These are phyloP conservation scores for Reutealis trisperma DNA, from an alignment of 345 rosid genomes.

Conservation along the genomic window DNA sequence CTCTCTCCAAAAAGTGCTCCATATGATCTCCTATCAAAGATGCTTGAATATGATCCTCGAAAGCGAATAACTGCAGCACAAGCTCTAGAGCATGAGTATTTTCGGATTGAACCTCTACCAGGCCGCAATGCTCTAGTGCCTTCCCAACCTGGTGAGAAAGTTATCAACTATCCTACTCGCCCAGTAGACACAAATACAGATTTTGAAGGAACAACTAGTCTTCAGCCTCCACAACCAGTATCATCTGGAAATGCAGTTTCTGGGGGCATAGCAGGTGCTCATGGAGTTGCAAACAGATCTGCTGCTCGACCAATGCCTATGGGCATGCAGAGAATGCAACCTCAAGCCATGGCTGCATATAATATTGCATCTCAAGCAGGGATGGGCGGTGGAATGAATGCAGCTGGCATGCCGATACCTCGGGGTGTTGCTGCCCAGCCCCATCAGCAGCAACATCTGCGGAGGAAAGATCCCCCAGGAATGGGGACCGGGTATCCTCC, in stretches of 20 bases:
- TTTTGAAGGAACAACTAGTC: conserved; percentile 91
- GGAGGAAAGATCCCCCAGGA: conserved; percentile 80
- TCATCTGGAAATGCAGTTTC: conserved; percentile 60
- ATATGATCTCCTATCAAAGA: conserved; percentile 82
- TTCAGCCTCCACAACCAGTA: conserved; percentile 79
- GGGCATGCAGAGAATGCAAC: conserved; percentile 82
- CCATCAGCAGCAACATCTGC: conserved; percentile 73
- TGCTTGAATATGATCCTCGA: conserved; percentile 92
- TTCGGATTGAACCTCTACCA: conserved; percentile 75
- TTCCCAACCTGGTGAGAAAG: conserved; percentile 76
- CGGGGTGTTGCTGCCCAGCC: conserved; percentile 68
- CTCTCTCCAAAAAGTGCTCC: conserved; percentile 62
- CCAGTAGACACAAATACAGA: conserved; percentile 87
- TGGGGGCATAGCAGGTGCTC: conserved; percentile 59
- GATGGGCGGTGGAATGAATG: conserved; percentile 75
- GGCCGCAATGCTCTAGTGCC: conserved; percentile 93
- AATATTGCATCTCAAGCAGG: conserved; percentile 63
- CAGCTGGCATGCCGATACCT: conserved; percentile 69
- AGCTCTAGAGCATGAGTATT: conserved; percentile 92
- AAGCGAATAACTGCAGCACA: conserved; percentile 97
- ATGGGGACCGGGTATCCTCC: conserved; percentile 86
- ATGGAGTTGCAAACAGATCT: conserved; percentile 61
- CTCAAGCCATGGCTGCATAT: conserved; percentile 67
- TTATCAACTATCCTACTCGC: conserved; percentile 78
- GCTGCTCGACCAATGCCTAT: conserved; percentile 68